These are phyloP conservation scores for Neurospora sp. DNA, from an alignment of 495 filamentous ascomycete genomes.

Conservation along the genomic window DNA sequence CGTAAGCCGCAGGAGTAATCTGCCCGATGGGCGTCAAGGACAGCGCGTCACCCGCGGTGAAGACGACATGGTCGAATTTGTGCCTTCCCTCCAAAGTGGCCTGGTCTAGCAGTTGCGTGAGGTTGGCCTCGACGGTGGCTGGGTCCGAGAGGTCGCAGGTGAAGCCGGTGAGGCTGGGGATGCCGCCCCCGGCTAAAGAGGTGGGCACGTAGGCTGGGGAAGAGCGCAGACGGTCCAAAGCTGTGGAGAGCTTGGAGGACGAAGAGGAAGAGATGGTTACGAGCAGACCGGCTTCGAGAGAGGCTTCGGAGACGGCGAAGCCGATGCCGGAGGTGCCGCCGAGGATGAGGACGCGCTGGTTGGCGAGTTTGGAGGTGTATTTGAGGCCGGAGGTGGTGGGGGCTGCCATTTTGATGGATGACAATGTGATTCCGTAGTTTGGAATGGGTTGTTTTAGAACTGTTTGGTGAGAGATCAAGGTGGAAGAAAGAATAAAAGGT, in stretches of 20 bases:
- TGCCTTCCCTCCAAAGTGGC: constrained; percentile 11
- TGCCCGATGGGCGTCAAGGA: constrained; percentile 24
- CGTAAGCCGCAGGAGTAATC: constrained; percentile 26
- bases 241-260: constrained; percentile 22
- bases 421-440: neutral
- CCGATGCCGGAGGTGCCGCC: constrained; percentile 49
- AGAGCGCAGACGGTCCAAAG: constrained; percentile 29
- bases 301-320: constrained; percentile 40
- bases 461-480: neutral
- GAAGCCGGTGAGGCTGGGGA: constrained; percentile 19
- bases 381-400: neutral
- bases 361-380: constrained; percentile 23
- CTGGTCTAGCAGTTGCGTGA: constrained; percentile 36
- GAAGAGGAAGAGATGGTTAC: constrained; percentile 46
- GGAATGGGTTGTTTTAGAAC: neutral
- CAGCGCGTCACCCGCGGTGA: constrained; percentile 43
- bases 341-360: constrained; percentile 38
- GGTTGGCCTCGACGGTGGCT: constrained; percentile 29
- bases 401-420: neutral
- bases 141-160: constrained; percentile 39
- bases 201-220: constrained; percentile 16
- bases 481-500: neutral
- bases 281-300: constrained; percentile 36
- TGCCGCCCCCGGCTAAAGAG: neutral
- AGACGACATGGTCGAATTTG: constrained; percentile 50